phyloP scores from a whole-genome alignment of 495 filamentous ascomycete species.

The Usnea hakonensis region DNA sequence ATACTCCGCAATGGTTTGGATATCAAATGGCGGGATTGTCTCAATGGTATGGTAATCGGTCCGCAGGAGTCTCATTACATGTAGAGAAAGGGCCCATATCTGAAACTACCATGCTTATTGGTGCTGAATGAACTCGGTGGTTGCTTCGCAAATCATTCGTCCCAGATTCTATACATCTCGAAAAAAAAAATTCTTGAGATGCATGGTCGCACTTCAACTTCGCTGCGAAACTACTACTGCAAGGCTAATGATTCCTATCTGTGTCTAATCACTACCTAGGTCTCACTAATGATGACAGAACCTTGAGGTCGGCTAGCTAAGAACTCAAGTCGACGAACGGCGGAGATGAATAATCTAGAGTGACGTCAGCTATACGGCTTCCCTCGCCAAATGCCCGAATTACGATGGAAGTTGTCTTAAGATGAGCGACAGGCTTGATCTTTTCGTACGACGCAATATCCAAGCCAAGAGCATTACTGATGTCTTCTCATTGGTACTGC shows the following conservation, averaged over 20 bases:
- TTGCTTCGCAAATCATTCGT: constrained; percentile 20
- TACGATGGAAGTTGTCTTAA: constrained; percentile 23
- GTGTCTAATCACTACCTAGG: neutral
- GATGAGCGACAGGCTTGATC: constrained; percentile 25
- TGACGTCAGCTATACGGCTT: neutral
- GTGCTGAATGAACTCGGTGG: constrained; percentile 34
- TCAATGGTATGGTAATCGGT: constrained; percentile 17
- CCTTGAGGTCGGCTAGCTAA: neutral
- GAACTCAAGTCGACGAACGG: neutral
- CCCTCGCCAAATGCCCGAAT: neutral
- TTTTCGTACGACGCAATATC: constrained; percentile 30
- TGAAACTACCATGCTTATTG: constrained; percentile 25
- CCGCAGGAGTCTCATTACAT: neutral
- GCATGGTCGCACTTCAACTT: neutral
- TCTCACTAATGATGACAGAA: neutral
- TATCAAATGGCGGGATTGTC: constrained; percentile 27
- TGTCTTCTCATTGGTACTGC: no score
- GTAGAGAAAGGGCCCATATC: constrained; percentile 20
- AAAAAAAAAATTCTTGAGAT: constrained; percentile 19
- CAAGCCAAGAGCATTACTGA: constrained; percentile 44
- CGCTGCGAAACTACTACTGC: neutral
- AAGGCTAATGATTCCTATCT: neutral
- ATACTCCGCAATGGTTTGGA: constrained; percentile 31
- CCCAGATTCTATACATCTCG: neutral
- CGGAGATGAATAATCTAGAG: neutral